A percentile compares a stretch with the other conserved stretches of the same genome.
Evolutionary conservation across 2,329 filamentous ascomycete genomes (phyloP).

Genomic region (Scolecobasidium constrictum): DNA sequence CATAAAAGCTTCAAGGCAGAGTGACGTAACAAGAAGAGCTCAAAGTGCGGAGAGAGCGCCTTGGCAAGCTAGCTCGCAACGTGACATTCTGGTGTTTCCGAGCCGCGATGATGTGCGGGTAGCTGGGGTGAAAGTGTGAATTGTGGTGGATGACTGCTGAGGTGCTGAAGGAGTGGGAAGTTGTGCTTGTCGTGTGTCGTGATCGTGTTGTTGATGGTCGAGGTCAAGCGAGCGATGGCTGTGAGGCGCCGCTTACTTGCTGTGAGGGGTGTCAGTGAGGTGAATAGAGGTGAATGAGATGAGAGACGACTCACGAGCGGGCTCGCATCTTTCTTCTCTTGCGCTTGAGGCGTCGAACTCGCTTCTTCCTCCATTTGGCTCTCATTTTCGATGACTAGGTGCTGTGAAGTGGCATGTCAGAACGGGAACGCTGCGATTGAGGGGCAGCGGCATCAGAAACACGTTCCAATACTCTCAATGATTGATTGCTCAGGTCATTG

Average conservation of each 20-base stretch:
- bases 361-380: slow-evolving; percentile 99
- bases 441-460: no score
- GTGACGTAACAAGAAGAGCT: not conserved
- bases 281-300: not conserved
- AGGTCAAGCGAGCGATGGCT: slow-evolving; percentile 7
- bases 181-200: no score
- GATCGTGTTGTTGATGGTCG: not conserved
- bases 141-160: no score
- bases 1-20: not conserved
- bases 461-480: no score
- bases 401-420: slow-evolving; percentile 4
- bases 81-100: no score
- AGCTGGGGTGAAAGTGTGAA: no score
- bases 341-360: slow-evolving; percentile 95
- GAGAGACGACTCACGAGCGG: slow-evolving; percentile 61
- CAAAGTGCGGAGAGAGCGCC: not conserved
- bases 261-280: slow-evolving; percentile 16
- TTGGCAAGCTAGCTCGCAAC: no score
- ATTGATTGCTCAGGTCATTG: no score
- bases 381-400: slow-evolving; percentile 47
- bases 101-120: no score
- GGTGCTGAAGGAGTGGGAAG: not conserved
- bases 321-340: slow-evolving; percentile 99
- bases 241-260: slow-evolving; percentile 40
- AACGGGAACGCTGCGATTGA: no score